Base-by-base conservation (phyloP, 1,139 yeast genomes). In the Debaryomycetaceae sp. region DNA sequence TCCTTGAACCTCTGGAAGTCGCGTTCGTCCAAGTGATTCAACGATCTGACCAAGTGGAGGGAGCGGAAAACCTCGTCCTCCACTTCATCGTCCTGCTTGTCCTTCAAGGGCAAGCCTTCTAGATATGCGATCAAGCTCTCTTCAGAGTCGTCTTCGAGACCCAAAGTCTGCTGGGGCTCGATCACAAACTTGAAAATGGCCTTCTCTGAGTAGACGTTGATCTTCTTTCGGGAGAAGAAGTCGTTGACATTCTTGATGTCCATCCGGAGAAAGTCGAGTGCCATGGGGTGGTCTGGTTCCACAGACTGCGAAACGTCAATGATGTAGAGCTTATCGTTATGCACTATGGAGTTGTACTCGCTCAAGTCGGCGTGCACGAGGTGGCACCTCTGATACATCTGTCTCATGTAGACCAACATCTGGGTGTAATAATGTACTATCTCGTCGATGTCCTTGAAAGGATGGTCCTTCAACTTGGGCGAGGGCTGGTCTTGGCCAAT, bases 291-390 rank as follows among this genome's bases (percentile, higher is more conserved):
- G 56, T 91, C 97, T 22, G 96, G 98, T 62, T 95, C 98, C 24
- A 95, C 99, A 34, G 95, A 84, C 62, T 95, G 99, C 1, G 98
- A 91, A 20, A 95, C 99, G 69, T 95, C 99, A 55, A 95, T 88
- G 47, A 95, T 88, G 65, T 87, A 90, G 34, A 95, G 69, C 57
- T 82, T 78, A 39, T 78, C 83, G n/a, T 87, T 60, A 60, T 91
- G 97, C 24, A 95, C 87, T 49, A 95, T 87, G 1, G 90, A 80
- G 60, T 95, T 95, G 68, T 95, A 95, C 63, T 95, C 99, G 54
- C 96, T 86, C 61, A 95, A 73, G 75, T 95, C 99, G 0, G 99
- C 99, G 69, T 95, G 99, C 9, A 95, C 96, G 40, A 95, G 75
- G 27, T 91, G 80, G 66, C 99, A 93, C 41, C 80, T 84, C 54